Percentiles rank a stretch among this genome's conserved stretches.
Evolutionary conservation across 768 basidiomycete genomes (phyloP).

Genomic region (Stropharia rugosoannulata): DNA sequence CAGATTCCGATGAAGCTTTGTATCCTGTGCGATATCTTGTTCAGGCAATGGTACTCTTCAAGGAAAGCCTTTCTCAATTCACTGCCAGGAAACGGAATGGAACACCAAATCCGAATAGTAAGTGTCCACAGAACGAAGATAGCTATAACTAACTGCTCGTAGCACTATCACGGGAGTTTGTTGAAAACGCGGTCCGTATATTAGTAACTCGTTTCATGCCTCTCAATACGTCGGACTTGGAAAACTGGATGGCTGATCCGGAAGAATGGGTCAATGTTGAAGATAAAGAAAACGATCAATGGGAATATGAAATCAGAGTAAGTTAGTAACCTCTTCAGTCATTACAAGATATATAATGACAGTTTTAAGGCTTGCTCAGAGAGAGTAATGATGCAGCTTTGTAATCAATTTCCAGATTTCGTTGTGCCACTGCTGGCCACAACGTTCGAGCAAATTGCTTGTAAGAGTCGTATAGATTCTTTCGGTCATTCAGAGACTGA

Average conservation of each 20-base stretch:
- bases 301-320: constrained; percentile 92
- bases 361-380: constrained; percentile 86
- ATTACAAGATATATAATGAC: background rate
- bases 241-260: constrained; percentile 83
- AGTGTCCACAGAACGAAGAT: constrained; percentile 11
- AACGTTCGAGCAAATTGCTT: constrained; percentile 58
- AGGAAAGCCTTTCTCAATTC: constrained; percentile 81
- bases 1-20: constrained; percentile 62
- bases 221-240: constrained; percentile 76
- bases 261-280: constrained; percentile 95
- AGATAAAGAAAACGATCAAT: constrained; percentile 86
- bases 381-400: constrained; percentile 82
- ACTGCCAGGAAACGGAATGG: constrained; percentile 63
- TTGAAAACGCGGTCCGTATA: constrained; percentile 70
- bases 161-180: constrained; percentile 70
- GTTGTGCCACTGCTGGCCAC: constrained; percentile 65
- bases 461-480: constrained; percentile 37
- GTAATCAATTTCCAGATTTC: constrained; percentile 64
- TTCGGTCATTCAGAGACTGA: background rate
- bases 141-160: constrained; percentile 5
- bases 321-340: constrained; percentile 18
- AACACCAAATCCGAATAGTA: constrained; percentile 58
- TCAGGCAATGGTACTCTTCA: constrained; percentile 84
- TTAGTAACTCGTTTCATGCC: constrained; percentile 87
- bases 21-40: constrained; percentile 82